These are phyloP conservation scores for Scedosporium boydii DNA, from an alignment of 2,329 filamentous ascomycete genomes.

Conservation along the genomic window DNA sequence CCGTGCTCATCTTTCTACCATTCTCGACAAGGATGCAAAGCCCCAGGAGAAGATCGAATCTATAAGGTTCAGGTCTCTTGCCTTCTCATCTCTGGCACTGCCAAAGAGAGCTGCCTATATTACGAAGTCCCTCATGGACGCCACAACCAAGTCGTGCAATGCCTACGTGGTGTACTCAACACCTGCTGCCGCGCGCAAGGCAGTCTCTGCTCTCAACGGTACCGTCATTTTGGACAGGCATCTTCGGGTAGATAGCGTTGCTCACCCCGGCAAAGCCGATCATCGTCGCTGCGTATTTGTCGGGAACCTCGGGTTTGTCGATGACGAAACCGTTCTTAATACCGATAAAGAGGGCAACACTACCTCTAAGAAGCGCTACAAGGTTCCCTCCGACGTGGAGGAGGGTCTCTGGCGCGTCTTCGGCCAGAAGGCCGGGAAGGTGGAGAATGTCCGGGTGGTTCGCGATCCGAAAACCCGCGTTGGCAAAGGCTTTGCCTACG, in stretches of 20 bases:
- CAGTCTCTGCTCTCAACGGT: constrained; percentile 71
- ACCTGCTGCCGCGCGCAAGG: constrained; percentile 62
- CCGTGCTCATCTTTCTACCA: constrained; percentile 66
- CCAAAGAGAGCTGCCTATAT: constrained; percentile 94
- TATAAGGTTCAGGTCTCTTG: constrained; percentile 86
- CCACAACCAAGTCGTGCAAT: constrained; percentile 87
- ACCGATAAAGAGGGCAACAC: constrained; percentile 56
- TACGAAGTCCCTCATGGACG: constrained; percentile 80
- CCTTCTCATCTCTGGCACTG: constrained; percentile 65
- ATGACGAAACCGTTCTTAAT: constrained; percentile 69
- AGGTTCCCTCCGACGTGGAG: constrained; percentile 74
- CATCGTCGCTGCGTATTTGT: constrained; percentile 91
- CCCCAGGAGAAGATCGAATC: constrained; percentile 71
- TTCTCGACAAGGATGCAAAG: constrained; percentile 46
- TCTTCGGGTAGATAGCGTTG: constrained; percentile 81
- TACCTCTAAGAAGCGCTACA: constrained; percentile 63
- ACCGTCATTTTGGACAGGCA: constrained; percentile 77
- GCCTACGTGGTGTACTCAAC: constrained; percentile 88
- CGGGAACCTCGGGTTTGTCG: constrained; percentile 91
- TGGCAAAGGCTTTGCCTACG: constrained; percentile 94
- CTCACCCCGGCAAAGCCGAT: constrained; percentile 74
- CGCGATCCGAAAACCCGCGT: constrained; percentile 84
- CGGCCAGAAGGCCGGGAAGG: constrained; percentile 59
- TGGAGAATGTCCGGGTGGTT: constrained; percentile 89
- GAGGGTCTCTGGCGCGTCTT: constrained; percentile 88